Conservation (phyloP, 768 basidiomycete genomes). For the Albatrellus ellisii region DNA sequence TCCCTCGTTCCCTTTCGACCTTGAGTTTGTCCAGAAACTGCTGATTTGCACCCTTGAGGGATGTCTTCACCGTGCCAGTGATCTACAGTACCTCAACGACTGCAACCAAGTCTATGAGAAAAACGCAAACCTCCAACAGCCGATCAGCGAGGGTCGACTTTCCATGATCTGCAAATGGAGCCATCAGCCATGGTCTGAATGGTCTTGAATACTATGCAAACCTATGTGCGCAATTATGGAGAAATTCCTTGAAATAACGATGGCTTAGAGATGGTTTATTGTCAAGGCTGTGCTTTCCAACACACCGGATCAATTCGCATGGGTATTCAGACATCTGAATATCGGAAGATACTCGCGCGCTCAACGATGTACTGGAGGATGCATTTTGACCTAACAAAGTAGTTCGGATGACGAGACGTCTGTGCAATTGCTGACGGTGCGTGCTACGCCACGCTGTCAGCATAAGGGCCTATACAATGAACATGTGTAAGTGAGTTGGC, state of each 20-base stretch:
- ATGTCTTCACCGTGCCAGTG: slow-evolving; percentile 74
- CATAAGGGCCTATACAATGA: background rate
- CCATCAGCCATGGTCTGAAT: background rate
- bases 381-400: no score
- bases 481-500: no score
- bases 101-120: slow-evolving; percentile 1
- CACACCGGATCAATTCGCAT: slow-evolving; percentile 55
- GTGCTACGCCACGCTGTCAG: background rate
- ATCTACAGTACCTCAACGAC: slow-evolving; percentile 35
- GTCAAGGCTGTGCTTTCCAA: background rate
- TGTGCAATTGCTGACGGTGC: no score
- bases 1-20: slow-evolving; percentile 93
- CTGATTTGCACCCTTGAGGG: slow-evolving; percentile 52
- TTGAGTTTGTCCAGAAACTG: slow-evolving; percentile 91
- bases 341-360: background rate
- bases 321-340: slow-evolving; percentile 49
- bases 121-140: slow-evolving; percentile 52
- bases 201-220: slow-evolving; percentile 16
- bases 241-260: slow-evolving; percentile 51
- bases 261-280: background rate
- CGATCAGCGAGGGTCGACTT: slow-evolving; percentile 93
- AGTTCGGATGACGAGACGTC: no score
- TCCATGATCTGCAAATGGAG: slow-evolving; percentile 57
- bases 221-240: slow-evolving; percentile 97
- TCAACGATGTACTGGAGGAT: slow-evolving; percentile 4